A percentile compares a stretch with the other conserved stretches of the same genome.
Evolutionary conservation across 352 stramenopile species (phyloP).

Genomic region (Pythium brachiatum): DNA sequence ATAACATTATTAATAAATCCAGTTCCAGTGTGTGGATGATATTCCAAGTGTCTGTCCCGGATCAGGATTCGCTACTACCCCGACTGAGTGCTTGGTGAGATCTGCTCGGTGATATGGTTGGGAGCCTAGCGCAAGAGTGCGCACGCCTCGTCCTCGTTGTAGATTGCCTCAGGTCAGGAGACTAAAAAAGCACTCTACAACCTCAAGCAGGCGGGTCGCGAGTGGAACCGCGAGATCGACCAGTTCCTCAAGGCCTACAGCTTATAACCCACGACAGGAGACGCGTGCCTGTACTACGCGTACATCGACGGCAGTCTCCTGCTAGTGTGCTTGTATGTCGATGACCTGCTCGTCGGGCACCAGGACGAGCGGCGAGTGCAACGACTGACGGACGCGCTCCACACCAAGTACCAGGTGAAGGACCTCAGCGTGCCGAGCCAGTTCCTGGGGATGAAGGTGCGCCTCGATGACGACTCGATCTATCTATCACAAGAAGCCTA

Average conservation of each 20-base stretch:
- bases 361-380: not conserved
- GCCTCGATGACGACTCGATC: not conserved
- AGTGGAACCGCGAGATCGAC: not conserved
- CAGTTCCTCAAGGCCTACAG: not conserved
- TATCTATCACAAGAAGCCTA: not conserved
- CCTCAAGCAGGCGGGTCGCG: not conserved
- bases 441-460: slow-evolving; percentile 10
- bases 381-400: not conserved
- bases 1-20: no score
- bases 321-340: slow-evolving; percentile 12
- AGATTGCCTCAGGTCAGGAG: no score
- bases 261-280: not conserved
- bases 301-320: not conserved
- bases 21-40: no score
- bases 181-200: not conserved
- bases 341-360: slow-evolving; percentile 11
- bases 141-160: no score
- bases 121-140: no score
- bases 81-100: no score
- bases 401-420: slow-evolving; percentile 5
- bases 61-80: no score
- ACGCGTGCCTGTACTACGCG: slow-evolving; percentile 4
- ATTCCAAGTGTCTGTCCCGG: no score
- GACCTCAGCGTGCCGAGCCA: not conserved
- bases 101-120: no score